These are phyloP conservation scores for Leishmania guyanensis DNA, from an alignment of 208 protist genomes.

Conservation along the genomic window DNA sequence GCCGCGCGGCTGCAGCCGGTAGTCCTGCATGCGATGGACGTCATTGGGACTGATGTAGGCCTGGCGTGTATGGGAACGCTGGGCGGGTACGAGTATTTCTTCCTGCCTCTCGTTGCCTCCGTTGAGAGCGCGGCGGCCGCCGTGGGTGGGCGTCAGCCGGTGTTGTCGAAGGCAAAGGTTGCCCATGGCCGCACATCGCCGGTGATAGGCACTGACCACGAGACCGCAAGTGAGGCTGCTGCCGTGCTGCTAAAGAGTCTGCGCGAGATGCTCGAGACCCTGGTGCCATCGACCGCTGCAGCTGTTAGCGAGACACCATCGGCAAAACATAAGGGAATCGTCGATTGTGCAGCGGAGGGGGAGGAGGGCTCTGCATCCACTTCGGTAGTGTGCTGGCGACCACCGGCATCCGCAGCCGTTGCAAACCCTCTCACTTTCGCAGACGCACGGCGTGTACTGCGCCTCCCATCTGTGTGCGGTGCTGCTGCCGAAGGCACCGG, in stretches of 20 bases:
- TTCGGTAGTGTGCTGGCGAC: constrained; percentile 18
- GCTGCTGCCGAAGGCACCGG: constrained; percentile 1
- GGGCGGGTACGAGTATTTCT: constrained; percentile 79
- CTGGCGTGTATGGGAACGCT: constrained; percentile 59
- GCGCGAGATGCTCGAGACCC: constrained; percentile 37
- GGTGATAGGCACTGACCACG: neutral
- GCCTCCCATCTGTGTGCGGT: constrained; percentile 17
- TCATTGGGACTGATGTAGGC: constrained; percentile 68
- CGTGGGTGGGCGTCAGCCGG: neutral
- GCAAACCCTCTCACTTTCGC: constrained; percentile 25
- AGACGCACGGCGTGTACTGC: constrained; percentile 27
- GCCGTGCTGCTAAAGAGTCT: constrained; percentile 24
- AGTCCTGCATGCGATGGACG: constrained; percentile 44
- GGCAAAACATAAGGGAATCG: neutral
- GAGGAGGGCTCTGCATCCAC: constrained; percentile 4
- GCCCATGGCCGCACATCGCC: constrained; percentile 1
- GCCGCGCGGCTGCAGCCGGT: constrained; percentile 36
- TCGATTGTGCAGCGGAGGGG: neutral
- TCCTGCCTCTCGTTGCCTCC: constrained; percentile 51
- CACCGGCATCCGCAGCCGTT: constrained; percentile 10
- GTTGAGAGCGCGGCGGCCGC: neutral
- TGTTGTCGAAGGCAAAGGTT: neutral
- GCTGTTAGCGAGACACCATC: neutral
- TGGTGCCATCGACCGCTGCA: constrained; percentile 14
- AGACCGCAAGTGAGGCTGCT: neutral